These are phyloP conservation scores for Vicia villosa DNA, from an alignment of 306 rosid species.

Conservation along the genomic window DNA sequence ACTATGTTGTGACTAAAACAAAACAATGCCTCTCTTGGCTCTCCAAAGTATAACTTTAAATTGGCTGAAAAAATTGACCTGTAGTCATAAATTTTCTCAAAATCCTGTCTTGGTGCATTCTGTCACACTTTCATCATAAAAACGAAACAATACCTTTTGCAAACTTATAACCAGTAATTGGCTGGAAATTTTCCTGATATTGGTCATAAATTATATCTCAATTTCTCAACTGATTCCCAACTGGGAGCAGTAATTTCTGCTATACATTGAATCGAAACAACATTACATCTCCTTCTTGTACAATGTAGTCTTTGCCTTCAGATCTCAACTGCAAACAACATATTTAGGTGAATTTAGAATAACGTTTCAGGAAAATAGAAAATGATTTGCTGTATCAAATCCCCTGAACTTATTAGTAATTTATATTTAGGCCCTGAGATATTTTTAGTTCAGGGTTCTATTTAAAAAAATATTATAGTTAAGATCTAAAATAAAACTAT, in stretches of 20 bases:
- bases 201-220: constrained; percentile 30
- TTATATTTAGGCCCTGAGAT: no score
- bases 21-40: not conserved
- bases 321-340: constrained; percentile 80
- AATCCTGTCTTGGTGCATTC: not conserved
- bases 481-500: not conserved
- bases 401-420: no score
- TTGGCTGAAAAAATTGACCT: not conserved
- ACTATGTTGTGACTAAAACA: not conserved
- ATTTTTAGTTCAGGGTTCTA: no score
- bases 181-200: constrained; percentile 18
- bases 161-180: constrained; percentile 28
- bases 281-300: constrained; percentile 96
- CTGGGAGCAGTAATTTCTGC: constrained; percentile 22
- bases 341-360: constrained; percentile 3
- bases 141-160: constrained; percentile 24
- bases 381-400: not conserved
- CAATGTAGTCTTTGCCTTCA: constrained; percentile 93
- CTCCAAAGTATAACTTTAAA: constrained; percentile 2
- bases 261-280: constrained; percentile 91
- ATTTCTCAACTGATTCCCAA: constrained; percentile 14
- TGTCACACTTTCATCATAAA: not conserved
- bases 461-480: no score
- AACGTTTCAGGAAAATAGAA: constrained; percentile 12
- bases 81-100: not conserved